These are phyloP conservation scores for Cyberlindnera suaveolens DNA, from an alignment of 805 yeast genomes.

Conservation along the genomic window DNA sequence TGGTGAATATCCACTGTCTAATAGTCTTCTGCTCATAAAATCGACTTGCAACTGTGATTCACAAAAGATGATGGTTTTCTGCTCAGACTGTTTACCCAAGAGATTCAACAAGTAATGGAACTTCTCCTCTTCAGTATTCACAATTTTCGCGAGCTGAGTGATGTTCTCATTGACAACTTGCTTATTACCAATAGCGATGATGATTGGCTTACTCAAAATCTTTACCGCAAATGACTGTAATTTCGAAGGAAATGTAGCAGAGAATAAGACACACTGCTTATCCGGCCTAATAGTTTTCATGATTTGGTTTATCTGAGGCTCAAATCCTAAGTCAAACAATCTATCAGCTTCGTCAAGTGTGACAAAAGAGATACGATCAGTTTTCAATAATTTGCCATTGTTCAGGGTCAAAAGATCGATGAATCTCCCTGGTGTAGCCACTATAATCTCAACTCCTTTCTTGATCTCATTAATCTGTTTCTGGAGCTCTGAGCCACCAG, in stretches of 20 bases:
- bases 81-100: constrained; percentile 39
- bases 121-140: constrained; percentile 47
- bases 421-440: constrained; percentile 93
- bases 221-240: constrained; percentile 71
- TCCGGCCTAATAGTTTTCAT: constrained; percentile 75
- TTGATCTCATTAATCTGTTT: constrained; percentile 76
- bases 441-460: constrained; percentile 71
- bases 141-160: constrained; percentile 60
- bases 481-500: constrained; percentile 85
- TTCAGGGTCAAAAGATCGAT: constrained; percentile 85
- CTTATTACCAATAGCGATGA: constrained; percentile 73
- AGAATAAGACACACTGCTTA: constrained; percentile 81
- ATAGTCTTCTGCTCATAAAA: constrained; percentile 46
- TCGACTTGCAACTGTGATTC: constrained; percentile 90
- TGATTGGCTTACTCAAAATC: constrained; percentile 58
- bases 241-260: constrained; percentile 87
- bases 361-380: constrained; percentile 68
- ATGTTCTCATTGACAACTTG: constrained; percentile 80
- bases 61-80: constrained; percentile 73
- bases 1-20: constrained; percentile 49
- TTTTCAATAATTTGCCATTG: constrained; percentile 60
- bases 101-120: constrained; percentile 47
- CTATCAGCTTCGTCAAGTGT: constrained; percentile 95
- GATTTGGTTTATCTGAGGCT: constrained; percentile 86
- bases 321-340: constrained; percentile 95